These are phyloP conservation scores for Ilyonectria mors-panacis DNA, from an alignment of 2,329 filamentous ascomycete species.

Conservation along the genomic window DNA sequence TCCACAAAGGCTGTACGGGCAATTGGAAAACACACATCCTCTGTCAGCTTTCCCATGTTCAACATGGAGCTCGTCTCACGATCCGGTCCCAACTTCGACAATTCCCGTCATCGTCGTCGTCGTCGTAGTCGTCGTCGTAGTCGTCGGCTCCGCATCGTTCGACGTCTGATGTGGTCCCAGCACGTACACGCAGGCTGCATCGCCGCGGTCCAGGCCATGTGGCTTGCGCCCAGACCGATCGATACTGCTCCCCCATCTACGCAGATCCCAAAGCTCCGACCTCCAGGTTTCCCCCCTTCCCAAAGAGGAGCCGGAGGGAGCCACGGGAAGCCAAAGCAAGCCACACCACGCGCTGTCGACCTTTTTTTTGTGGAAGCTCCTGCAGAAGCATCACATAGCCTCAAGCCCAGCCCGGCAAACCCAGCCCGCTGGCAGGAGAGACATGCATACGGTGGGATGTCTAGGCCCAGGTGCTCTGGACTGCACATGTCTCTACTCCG, in stretches of 20 bases:
- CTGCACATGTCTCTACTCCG: not conserved
- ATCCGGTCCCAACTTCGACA: not conserved
- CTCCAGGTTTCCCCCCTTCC: conserved; percentile 20
- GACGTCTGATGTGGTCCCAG: conserved; percentile 29
- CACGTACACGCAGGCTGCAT: conserved; percentile 21
- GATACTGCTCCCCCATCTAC: conserved; percentile 24
- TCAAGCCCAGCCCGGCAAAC: not conserved
- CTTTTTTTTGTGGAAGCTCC: conserved; percentile 23
- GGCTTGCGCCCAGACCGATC: conserved; percentile 43
- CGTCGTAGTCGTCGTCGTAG: not conserved
- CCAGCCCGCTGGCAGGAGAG: not conserved
- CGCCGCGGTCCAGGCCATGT: conserved; percentile 39
- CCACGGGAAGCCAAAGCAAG: conserved; percentile 22
- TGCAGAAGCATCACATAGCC: not conserved
- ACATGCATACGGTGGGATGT: not conserved
- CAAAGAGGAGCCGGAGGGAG: not conserved
- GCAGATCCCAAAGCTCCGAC: conserved; percentile 31
- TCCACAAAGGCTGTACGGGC: too few species aligned
- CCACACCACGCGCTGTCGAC: conserved; percentile 32
- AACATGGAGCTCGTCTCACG: not conserved
- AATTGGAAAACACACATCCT: too few species aligned
- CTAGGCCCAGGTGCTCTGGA: not conserved
- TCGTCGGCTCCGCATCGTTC: conserved; percentile 34
- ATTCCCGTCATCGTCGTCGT: not conserved
- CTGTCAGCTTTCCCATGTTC: not conserved